Conservation (phyloP, 768 basidiomycete species). For the Sporobolomyces roseus region DNA sequence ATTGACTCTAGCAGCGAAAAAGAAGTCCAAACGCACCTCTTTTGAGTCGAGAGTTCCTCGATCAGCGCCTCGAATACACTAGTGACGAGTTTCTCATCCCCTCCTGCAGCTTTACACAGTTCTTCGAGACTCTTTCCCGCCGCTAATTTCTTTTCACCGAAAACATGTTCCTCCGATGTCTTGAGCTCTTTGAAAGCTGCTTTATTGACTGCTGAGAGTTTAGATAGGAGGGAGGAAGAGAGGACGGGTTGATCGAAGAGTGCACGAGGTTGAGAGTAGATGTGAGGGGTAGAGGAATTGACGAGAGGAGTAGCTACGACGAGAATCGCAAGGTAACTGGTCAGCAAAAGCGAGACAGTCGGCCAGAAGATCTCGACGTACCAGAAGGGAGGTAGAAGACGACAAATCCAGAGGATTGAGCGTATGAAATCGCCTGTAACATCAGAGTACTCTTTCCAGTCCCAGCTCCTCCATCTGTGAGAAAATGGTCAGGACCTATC, state of each 20-base stretch:
- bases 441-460: slow-evolving; percentile 34
- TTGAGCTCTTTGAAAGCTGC: slow-evolving; percentile 29
- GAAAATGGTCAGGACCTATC: background rate
- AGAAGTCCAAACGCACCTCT: background rate
- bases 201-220: slow-evolving; percentile 31
- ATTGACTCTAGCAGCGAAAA: no score
- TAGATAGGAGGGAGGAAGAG: slow-evolving; percentile 20
- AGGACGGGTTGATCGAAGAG: slow-evolving; percentile 39
- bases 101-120: slow-evolving; percentile 17
- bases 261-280: slow-evolving; percentile 26
- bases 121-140: slow-evolving; percentile 30
- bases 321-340: no score
- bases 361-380: background rate
- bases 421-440: slow-evolving; percentile 34
- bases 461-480: slow-evolving; percentile 23
- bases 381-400: slow-evolving; percentile 39
- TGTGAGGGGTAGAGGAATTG: slow-evolving; percentile 38
- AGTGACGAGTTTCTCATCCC: slow-evolving; percentile 31
- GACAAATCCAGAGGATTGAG: slow-evolving; percentile 30
- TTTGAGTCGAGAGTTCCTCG: slow-evolving; percentile 34
- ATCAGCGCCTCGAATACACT: slow-evolving; percentile 35
- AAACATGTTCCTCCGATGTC: slow-evolving; percentile 27
- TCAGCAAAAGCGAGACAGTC: no score
- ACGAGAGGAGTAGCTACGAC: slow-evolving; percentile 26
- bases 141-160: slow-evolving; percentile 16